These are phyloP conservation scores for Penicillium robsamsonii DNA, from an alignment of 495 filamentous ascomycete genomes.

Conservation along the genomic window DNA sequence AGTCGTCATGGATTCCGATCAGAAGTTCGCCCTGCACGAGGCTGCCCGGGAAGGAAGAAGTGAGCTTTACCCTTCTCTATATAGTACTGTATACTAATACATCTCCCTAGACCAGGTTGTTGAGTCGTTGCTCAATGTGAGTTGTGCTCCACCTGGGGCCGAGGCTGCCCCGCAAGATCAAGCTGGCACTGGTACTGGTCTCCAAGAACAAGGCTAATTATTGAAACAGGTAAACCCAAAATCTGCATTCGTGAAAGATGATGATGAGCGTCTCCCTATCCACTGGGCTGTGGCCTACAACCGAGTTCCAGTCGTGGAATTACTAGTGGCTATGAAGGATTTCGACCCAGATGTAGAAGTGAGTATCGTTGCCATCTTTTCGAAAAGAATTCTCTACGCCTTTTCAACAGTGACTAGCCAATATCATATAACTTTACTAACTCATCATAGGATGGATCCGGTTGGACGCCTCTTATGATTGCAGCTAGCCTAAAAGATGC, in stretches of 20 bases:
- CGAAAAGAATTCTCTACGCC: background rate
- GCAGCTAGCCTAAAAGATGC: conserved; percentile 72
- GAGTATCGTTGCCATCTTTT: background rate
- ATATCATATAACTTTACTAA: background rate
- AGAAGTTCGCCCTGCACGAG: conserved; percentile 79
- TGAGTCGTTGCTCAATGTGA: conserved; percentile 75
- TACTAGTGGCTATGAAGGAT: conserved; percentile 62
- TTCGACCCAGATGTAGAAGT: conserved; percentile 91
- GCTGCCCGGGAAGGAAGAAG: conserved; percentile 85
- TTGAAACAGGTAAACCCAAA: conserved; percentile 69
- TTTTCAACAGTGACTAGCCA: background rate
- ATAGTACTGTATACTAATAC: conserved; percentile 5
- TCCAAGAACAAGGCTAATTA: conserved; percentile 5
- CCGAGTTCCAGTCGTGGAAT: conserved; percentile 66
- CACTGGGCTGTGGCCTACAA: conserved; percentile 95
- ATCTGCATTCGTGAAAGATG: conserved; percentile 69
- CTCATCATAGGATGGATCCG: conserved; percentile 68
- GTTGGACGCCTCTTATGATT: conserved; percentile 97
- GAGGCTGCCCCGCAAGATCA: conserved; percentile 34
- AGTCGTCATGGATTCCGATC: conserved; percentile 40
- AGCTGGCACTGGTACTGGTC: background rate
- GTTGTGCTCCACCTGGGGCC: conserved; percentile 14
- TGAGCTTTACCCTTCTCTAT: conserved; percentile 40
- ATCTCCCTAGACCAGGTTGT: conserved; percentile 53
- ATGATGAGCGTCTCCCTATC: conserved; percentile 86